These are phyloP conservation scores for Calonectria naviculata DNA, from an alignment of 2,329 filamentous ascomycete species.

Conservation along the genomic window DNA sequence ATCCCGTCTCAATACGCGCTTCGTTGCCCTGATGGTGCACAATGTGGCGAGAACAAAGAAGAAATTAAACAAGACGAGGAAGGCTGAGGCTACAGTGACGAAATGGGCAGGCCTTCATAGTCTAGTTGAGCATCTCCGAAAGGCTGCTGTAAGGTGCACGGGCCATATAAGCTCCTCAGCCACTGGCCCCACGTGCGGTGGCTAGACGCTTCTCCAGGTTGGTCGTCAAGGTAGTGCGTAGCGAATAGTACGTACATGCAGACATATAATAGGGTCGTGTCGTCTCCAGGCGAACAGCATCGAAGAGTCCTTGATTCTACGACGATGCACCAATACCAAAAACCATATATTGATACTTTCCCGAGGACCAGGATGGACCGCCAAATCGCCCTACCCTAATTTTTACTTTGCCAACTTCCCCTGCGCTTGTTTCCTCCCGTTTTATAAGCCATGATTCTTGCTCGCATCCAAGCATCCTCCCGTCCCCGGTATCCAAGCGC, in stretches of 20 bases:
- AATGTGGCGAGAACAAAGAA: background rate
- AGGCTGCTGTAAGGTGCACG: slow-evolving; percentile 19
- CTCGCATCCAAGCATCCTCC: background rate
- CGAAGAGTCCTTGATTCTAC: background rate
- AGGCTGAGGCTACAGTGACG: slow-evolving; percentile 30
- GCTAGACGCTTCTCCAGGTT: background rate
- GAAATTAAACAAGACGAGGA: background rate
- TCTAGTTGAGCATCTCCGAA: background rate
- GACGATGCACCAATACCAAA: slow-evolving; percentile 1
- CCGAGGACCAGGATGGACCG: background rate
- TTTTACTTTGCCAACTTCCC: background rate
- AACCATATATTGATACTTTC: background rate
- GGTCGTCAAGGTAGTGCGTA: background rate
- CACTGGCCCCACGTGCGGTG: slow-evolving; percentile 3
- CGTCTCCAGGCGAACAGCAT: background rate
- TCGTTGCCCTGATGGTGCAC: background rate
- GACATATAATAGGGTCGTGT: slow-evolving; percentile 4
- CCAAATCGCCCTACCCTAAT: background rate
- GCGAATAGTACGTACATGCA: background rate
- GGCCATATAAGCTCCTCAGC: slow-evolving; percentile 14
- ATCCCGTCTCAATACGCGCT: background rate
- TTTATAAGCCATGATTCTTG: background rate
- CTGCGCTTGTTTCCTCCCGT: background rate
- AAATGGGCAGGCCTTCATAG: slow-evolving; percentile 25
- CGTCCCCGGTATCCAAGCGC: background rate